Evolutionary conservation across 2,329 filamentous ascomycete genomes (phyloP), one percentile per base, ranked within the genome.

Genomic region (Colletotrichum ledebouriae): DNA sequence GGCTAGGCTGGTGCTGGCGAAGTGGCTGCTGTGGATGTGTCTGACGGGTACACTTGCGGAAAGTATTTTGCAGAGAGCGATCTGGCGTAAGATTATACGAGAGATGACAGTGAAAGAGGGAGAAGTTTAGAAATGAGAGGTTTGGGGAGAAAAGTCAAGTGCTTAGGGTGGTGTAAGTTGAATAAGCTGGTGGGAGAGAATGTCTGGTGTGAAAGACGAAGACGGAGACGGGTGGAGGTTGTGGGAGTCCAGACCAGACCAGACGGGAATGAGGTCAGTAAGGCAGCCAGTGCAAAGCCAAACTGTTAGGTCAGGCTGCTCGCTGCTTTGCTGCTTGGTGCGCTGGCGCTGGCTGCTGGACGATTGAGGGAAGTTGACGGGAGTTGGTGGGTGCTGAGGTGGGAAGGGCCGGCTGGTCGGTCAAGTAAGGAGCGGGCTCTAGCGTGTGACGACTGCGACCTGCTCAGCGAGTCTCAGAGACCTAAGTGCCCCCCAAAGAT

Each of bases 181-280:
- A 22, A 22, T 53, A 34, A 53, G 47, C 20, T 11, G 39, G 52
- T 25, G 57, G 17, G 49, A 56, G 42, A 49, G 53, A 64, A 61
- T 69, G 66, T 60, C 66, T 66, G 66, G 66, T 66, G 66, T 66
- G 52, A 69, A 61, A 66, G 66, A 57, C 66, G 66, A 69, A 66
- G 61, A 65, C 61, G 41, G 65, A 68, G 66, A 60, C 34, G 47
- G 42, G 62, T 53, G 34, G 44, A 42, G 20, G 61, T 65, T 55
- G 60, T 59, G 61, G 66, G 42, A 69, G 4, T 4, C 25, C 3
- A 25, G 4, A 5, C 25, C 25, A 25, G 66, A 65, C 55, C 49
- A 65, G 65, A 68, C 49, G 55, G 62, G 61, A 66, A 69, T 69
- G 66, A 69, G 66, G 66, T 69, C 66, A 69, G 65, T 59, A 65